These are phyloP conservation scores for Berkeleyomyces basicola DNA, from an alignment of 2,329 filamentous ascomycete species.

Conservation along the genomic window DNA sequence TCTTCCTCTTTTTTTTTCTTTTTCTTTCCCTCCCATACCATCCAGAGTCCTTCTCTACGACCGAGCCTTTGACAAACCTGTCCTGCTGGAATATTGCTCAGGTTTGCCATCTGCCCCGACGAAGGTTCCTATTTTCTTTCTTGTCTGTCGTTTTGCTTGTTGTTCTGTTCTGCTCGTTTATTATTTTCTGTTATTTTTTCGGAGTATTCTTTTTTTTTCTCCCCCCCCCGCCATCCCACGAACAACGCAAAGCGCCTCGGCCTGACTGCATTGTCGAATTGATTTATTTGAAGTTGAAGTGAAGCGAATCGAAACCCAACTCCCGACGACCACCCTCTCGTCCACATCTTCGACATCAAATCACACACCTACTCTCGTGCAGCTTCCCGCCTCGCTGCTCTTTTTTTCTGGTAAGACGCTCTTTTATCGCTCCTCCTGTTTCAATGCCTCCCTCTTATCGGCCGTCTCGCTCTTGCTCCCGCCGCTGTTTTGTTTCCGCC, in stretches of 20 bases:
- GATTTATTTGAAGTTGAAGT: not conserved
- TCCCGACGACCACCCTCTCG: not conserved
- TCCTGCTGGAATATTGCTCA: conserved; percentile 14
- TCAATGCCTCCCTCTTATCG: not conserved
- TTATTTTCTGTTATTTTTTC: not conserved
- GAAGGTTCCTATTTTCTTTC: not conserved
- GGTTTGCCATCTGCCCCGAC: conserved; percentile 4
- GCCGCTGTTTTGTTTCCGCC: not conserved
- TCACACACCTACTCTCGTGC: no score
- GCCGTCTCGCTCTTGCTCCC: not conserved
- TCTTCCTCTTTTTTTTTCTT: not conserved
- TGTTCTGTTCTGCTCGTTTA: not conserved
- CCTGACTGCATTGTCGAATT: conserved; percentile 2
- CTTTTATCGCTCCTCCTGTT: not conserved
- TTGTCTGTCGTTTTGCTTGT: not conserved
- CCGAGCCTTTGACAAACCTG: conserved; percentile 7
- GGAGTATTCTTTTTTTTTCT: not conserved
- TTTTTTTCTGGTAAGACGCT: not conserved
- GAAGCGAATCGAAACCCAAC: conserved; percentile 1
- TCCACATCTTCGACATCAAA: no score
- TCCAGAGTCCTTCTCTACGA: not conserved
- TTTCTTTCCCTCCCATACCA: not conserved
- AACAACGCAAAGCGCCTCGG: not conserved
- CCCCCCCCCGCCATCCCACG: not conserved
- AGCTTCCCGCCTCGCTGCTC: not conserved